Evolutionary conservation across 2,329 filamentous ascomycete genomes (phyloP), one percentile per base, ranked within the genome.

Genomic region (Acrocalymma vagum): DNA sequence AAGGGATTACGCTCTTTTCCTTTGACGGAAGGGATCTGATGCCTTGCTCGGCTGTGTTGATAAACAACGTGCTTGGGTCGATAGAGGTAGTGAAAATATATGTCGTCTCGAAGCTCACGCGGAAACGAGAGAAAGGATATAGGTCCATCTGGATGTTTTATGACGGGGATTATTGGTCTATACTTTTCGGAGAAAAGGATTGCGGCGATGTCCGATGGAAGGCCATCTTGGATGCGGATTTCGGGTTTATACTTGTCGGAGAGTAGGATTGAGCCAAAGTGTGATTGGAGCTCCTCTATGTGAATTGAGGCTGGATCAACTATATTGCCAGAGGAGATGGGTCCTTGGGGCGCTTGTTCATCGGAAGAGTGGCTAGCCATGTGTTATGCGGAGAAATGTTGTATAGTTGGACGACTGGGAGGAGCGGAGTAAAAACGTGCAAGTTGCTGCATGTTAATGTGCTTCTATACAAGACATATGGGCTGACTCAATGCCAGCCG

Each of bases 41-140:
- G 25, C 15, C 5, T 21, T 30, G 21, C 9, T 6, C 7, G 13
- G 8, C 26, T 20, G 20, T 40, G 28, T 9, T 27, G 35, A 25
- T 47, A 52, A 22, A 45, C 10, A 24, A 48, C 15, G 10, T 29
- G 25, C 18, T 36, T 23, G 9, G 48, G 45, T 15, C 45, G 39
- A 21, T 52, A 41, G 27, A 60, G 26, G 16, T 34, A 27, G 29
- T 52, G 32, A 20, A 37, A 48, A 26, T 60, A 58, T 13, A 61
- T 58, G 7, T 18, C 29, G 30, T 62, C 57, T 11, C 55, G 45
- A 2, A 62, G 36, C 27, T 62, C 58, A 13, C 51, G 55, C 2
- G 58, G 55, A 20, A 57, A 41, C 15, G 35, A 14, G 27, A 57
- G 41, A 23, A 59, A 62, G 54, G 13, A 29, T 3, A 14, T 49